phyloP scores from a whole-genome alignment of 345 rosid species.

The Laguncularia racemosa region DNA sequence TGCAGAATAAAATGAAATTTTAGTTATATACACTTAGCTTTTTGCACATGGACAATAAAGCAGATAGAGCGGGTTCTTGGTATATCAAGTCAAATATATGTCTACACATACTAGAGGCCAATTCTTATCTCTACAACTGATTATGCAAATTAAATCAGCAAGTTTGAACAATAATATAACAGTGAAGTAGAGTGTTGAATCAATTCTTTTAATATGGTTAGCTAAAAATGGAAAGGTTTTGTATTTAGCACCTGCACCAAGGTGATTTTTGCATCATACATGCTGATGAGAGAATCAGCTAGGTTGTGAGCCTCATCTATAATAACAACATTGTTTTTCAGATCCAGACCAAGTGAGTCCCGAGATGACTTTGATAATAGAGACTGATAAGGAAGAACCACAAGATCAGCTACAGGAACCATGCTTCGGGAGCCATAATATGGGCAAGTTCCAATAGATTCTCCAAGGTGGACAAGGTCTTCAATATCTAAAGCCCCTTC shows the following conservation, averaged over 20 bases:
- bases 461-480: conserved; percentile 77
- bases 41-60: no score
- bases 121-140: neutral
- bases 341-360: conserved; percentile 74
- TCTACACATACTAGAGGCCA: conserved; percentile 1
- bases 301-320: conserved; percentile 97
- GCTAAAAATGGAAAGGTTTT: neutral
- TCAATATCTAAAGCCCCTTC: conserved; percentile 79
- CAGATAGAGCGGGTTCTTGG: neutral
- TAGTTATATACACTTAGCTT: neutral
- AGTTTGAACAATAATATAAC: neutral
- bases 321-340: conserved; percentile 71
- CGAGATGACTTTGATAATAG: conserved; percentile 90
- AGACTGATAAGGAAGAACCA: conserved; percentile 92
- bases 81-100: conserved; percentile 1
- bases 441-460: conserved; percentile 69
- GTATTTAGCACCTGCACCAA: conserved; percentile 43
- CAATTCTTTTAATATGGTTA: no score
- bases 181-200: no score
- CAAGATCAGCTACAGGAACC: conserved; percentile 74
- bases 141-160: neutral
- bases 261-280: conserved; percentile 77
- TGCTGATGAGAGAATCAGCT: conserved; percentile 87
- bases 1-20: conserved; percentile 21
- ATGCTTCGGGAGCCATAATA: conserved; percentile 83